Conservation (phyloP, 805 yeast genomes). For the Saccharomycopsis schoenii region DNA sequence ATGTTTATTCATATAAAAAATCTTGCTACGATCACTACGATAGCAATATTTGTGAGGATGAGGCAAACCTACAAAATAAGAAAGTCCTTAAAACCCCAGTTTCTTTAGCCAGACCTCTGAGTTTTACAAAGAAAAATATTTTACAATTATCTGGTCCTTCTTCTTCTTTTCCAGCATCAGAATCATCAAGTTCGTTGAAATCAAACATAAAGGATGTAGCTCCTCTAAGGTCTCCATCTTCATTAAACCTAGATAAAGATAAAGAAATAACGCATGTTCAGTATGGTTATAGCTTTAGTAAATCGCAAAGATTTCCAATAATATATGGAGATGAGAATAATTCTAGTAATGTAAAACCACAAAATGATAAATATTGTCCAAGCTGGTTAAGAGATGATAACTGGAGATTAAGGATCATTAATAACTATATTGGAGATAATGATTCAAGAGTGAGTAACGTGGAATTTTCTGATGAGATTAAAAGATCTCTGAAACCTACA, state of each 20-base stretch:
- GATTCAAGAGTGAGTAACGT: background rate
- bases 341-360: background rate
- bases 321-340: background rate
- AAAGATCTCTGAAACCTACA: background rate
- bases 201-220: background rate
- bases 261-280: background rate
- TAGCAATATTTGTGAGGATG: too few species aligned
- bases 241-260: background rate
- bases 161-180: background rate
- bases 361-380: constrained; percentile 4
- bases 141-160: background rate
- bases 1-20: background rate
- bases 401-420: background rate
- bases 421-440: background rate
- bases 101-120: too few species aligned
- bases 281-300: background rate
- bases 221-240: background rate
- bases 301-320: background rate
- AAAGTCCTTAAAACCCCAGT: too few species aligned
- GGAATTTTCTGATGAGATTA: background rate
- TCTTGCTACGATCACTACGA: too few species aligned
- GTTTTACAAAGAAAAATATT: too few species aligned
- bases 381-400: constrained; percentile 3
- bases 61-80: too few species aligned
- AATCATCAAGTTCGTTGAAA: background rate